Conservation (phyloP, 225 moss, liverwort and hornwort species). For the Marchantia paleacea region DNA sequence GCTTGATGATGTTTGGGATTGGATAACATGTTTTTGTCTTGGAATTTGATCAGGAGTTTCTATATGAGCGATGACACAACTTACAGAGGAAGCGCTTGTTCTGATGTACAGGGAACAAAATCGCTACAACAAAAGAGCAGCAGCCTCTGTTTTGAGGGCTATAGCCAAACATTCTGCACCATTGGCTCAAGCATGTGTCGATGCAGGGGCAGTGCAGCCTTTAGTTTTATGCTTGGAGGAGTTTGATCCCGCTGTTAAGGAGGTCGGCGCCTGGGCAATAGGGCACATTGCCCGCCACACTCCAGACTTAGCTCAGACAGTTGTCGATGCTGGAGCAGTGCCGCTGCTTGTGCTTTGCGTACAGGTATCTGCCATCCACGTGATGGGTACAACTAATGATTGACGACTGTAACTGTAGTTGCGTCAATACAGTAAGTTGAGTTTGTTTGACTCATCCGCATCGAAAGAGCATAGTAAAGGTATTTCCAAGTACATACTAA, state of each 20-base stretch:
- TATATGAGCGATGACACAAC: too few relatives aligned
- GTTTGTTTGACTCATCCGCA: too few relatives aligned
- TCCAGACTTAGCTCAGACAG: constrained; percentile 63
- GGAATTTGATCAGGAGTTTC: too few relatives aligned
- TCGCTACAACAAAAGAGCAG: constrained; percentile 69
- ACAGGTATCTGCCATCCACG: constrained; percentile 46
- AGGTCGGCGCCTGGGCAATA: constrained; percentile 79
- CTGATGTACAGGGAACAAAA: constrained; percentile 62
- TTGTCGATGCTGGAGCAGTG: constrained; percentile 77
- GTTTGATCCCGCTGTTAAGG: constrained; percentile 88
- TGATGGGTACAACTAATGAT: background rate
- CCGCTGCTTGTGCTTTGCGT: constrained; percentile 64
- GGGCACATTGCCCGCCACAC: constrained; percentile 89
- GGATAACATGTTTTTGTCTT: too few relatives aligned
- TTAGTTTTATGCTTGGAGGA: constrained; percentile 72
- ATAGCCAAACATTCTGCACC: constrained; percentile 76
- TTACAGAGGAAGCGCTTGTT: background rate
- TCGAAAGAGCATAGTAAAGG: background rate
- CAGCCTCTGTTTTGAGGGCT: constrained; percentile 72
- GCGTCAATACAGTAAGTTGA: too few relatives aligned
- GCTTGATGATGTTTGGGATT: too few relatives aligned
- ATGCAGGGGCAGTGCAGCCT: constrained; percentile 77
- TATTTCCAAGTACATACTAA: too few relatives aligned
- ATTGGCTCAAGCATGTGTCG: constrained; percentile 67
- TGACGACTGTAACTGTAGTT: background rate